Percentiles rank a stretch among this genome's conserved stretches.
Evolutionary conservation across 75 land plant species (phyloP).

Genomic region (Larix kaempferi): DNA sequence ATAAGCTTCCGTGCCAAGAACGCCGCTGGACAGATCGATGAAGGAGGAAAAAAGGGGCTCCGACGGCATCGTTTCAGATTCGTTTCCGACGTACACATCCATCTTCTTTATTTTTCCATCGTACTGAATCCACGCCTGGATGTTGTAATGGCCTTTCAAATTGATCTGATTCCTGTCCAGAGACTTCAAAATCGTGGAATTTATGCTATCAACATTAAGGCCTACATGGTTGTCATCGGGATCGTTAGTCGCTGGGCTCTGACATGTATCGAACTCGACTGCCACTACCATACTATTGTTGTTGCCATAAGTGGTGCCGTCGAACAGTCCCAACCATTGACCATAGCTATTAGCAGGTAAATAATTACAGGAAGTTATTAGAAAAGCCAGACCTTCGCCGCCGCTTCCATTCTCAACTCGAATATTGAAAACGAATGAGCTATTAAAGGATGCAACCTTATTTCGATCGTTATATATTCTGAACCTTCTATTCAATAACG

Average conservation of each 20-base stretch:
- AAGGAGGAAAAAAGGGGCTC: conserved; percentile 7
- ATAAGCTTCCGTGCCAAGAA: conserved; percentile 9
- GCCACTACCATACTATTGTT: background rate
- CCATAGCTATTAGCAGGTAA: conserved; percentile 26
- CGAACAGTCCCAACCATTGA: conserved; percentile 39
- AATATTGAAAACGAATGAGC: conserved; percentile 36
- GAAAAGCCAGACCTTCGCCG: conserved; percentile 54
- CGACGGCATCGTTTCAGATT: conserved; percentile 12
- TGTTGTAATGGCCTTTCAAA: conserved; percentile 8
- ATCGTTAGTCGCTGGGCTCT: conserved; percentile 8
- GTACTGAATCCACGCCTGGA: conserved; percentile 31
- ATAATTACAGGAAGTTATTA: conserved; percentile 9
- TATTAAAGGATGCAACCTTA: conserved; percentile 29
- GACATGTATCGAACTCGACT: background rate
- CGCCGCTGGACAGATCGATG: background rate
- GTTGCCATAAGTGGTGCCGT: background rate
- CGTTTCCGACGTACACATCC: conserved; percentile 6
- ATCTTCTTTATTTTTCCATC: background rate
- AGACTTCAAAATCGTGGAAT: conserved; percentile 8
- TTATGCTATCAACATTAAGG: conserved; percentile 14
- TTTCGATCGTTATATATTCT: background rate
- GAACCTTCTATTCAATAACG: background rate
- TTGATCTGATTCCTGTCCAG: conserved; percentile 8
- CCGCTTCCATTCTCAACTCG: background rate
- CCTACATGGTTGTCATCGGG: conserved; percentile 36